Percentiles rank a stretch among this genome's conserved stretches.
These are phyloP conservation scores for Melastoma malabathricum DNA, from an alignment of 345 rosid genomes.

Conservation along the genomic window DNA sequence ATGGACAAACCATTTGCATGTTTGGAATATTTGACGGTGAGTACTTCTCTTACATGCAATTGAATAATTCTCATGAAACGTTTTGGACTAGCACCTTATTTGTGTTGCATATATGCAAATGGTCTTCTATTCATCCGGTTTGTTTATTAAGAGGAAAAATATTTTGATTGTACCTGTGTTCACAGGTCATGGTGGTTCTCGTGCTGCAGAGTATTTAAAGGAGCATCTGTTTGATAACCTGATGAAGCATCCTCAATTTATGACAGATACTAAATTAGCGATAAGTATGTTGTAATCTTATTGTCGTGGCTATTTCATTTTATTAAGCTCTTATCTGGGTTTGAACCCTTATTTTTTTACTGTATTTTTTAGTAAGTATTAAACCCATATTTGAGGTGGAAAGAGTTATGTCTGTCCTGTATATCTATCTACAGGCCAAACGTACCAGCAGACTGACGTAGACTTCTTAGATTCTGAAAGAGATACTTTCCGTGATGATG, in stretches of 20 bases:
- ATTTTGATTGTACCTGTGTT: constrained; percentile 5
- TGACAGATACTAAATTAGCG: constrained; percentile 64
- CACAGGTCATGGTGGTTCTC: constrained; percentile 99
- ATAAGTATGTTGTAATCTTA: constrained; percentile 40
- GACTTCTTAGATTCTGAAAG: constrained; percentile 78
- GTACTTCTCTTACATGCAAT: constrained; percentile 14
- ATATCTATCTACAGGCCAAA: constrained; percentile 52
- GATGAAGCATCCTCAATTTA: constrained; percentile 72
- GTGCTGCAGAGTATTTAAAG: constrained; percentile 92
- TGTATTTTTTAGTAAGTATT: too few relatives aligned
- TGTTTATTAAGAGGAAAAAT: too few relatives aligned
- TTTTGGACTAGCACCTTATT: too few relatives aligned
- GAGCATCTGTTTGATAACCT: constrained; percentile 87
- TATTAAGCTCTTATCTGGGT: too few relatives aligned
- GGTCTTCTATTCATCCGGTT: too few relatives aligned
- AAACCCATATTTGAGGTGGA: too few relatives aligned
- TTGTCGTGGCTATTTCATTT: too few relatives aligned
- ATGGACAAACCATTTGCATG: constrained; percentile 71
- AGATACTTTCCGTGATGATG: constrained; percentile 80
- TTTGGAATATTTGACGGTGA: constrained; percentile 98
- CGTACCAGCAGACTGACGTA: constrained; percentile 74
- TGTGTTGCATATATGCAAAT: too few relatives aligned
- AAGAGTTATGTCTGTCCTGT: neutral
- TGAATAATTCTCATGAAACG: constrained; percentile 1
- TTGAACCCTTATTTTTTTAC: too few relatives aligned